phyloP scores from a whole-genome alignment of 257 asterid species.

The Salvia splendens region DNA sequence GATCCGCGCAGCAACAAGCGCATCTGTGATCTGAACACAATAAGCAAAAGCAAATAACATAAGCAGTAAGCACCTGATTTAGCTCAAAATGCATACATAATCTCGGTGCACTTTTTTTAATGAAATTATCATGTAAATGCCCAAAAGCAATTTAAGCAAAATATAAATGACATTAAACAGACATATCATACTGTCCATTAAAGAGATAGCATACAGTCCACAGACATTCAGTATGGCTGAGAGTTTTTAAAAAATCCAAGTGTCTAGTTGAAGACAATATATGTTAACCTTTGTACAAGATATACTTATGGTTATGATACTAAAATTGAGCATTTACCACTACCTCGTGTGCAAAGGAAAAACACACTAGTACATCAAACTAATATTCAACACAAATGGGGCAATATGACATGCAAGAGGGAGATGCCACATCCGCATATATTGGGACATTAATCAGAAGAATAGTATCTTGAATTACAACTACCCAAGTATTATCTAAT shows the following conservation, averaged over 20 bases:
- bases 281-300: constrained; percentile 16
- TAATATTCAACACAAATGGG: constrained; percentile 1
- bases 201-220: no score
- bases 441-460: background rate
- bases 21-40: constrained; percentile 78
- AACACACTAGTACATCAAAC: constrained; percentile 15
- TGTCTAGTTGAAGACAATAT: background rate
- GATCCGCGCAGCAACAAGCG: constrained; percentile 98
- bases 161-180: background rate
- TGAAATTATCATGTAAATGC: constrained; percentile 2
- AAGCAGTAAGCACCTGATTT: constrained; percentile 29
- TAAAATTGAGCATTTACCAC: background rate
- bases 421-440: background rate
- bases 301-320: constrained; percentile 13
- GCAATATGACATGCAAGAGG: constrained; percentile 4
- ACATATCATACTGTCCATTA: background rate
- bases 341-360: background rate
- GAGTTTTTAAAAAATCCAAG: constrained; percentile 14
- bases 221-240: background rate
- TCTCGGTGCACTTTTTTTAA: background rate
- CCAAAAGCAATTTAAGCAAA: constrained; percentile 13
- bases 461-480: background rate
- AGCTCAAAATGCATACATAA: constrained; percentile 14
- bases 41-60: constrained; percentile 25
- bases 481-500: background rate